Percentiles rank a stretch among this genome's conserved stretches.
Evolutionary conservation across 768 basidiomycete genomes (phyloP).

Genomic region (Leccinellum luteum): DNA sequence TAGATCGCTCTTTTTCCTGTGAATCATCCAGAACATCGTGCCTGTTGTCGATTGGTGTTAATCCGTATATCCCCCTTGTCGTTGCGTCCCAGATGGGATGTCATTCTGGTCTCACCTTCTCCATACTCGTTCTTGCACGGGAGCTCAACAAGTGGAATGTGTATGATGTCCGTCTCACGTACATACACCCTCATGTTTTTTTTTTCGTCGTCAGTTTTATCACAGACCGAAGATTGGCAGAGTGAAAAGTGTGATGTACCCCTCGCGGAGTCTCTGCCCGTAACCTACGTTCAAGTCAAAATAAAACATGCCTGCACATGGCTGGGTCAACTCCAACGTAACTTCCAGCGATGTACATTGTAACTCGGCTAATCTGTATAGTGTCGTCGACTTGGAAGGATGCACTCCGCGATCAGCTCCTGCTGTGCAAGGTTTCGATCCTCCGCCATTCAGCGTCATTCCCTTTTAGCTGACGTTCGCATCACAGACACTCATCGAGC

Average conservation of each 20-base stretch:
- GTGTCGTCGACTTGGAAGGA: conserved; percentile 49
- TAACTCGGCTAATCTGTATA: conserved; percentile 24
- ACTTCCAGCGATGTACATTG: neutral
- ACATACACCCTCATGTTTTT: conserved; percentile 11
- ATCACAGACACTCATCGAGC: conserved; percentile 24
- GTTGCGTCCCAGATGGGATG: conserved; percentile 67
- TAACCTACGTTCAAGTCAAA: conserved; percentile 47
- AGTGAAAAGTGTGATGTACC: conserved; percentile 87
- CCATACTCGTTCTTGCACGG: conserved; percentile 76
- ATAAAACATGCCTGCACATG: conserved; percentile 64
- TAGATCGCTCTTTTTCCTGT: conserved; percentile 78
- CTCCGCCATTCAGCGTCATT: neutral
- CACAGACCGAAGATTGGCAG: conserved; percentile 84
- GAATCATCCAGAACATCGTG: conserved; percentile 22
- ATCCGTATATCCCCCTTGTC: conserved; percentile 5
- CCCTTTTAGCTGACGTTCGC: conserved; percentile 4
- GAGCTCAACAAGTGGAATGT: conserved; percentile 75
- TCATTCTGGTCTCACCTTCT: conserved; percentile 81
- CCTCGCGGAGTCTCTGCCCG: conserved; percentile 62
- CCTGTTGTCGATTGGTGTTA: neutral
- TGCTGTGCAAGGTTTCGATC: conserved; percentile 52
- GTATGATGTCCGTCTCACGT: conserved; percentile 61
- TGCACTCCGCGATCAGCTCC: conserved; percentile 50
- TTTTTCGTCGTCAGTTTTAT: conserved; percentile 3
- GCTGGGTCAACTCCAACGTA: conserved; percentile 50